These are phyloP conservation scores for Gamarada debralockiae DNA, from an alignment of 495 filamentous ascomycete species.

Conservation along the genomic window DNA sequence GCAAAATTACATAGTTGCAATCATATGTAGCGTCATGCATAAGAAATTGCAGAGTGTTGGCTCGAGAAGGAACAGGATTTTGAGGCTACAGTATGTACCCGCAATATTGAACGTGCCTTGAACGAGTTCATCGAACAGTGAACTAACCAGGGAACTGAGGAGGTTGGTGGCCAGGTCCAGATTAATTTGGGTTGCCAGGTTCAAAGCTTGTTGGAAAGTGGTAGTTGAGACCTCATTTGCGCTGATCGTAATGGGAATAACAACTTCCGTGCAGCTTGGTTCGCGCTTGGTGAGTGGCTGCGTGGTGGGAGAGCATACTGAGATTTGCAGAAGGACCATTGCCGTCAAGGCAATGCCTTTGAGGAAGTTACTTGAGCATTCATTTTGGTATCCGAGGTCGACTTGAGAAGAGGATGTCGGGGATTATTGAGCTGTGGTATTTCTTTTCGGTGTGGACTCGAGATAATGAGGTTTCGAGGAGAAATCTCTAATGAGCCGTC, in stretches of 20 bases:
- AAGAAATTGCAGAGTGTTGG: conserved; percentile 19
- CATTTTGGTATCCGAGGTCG: no score
- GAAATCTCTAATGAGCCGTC: no score
- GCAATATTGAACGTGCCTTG: conserved; percentile 41
- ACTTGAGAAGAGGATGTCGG: no score
- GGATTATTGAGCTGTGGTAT: no score
- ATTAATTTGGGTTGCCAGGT: background rate
- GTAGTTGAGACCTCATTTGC: background rate
- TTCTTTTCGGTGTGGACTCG: no score
- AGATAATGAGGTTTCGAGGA: no score
- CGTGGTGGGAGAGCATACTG: no score
- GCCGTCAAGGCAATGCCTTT: no score
- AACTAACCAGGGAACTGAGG: background rate
- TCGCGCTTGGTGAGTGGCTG: background rate
- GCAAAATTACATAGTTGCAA: conserved; percentile 11
- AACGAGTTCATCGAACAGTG: conserved; percentile 23
- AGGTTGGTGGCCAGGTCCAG: background rate
- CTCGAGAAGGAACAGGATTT: background rate
- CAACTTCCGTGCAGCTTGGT: background rate
- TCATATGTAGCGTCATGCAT: conserved; percentile 22
- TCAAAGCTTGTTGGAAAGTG: background rate
- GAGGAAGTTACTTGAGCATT: background rate
- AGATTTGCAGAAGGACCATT: no score
- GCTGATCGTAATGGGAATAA: background rate
- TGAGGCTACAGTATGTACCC: conserved; percentile 45